Conservation (phyloP, 192 early-diverging fungal genomes). For the Coemansia sp. region DNA sequence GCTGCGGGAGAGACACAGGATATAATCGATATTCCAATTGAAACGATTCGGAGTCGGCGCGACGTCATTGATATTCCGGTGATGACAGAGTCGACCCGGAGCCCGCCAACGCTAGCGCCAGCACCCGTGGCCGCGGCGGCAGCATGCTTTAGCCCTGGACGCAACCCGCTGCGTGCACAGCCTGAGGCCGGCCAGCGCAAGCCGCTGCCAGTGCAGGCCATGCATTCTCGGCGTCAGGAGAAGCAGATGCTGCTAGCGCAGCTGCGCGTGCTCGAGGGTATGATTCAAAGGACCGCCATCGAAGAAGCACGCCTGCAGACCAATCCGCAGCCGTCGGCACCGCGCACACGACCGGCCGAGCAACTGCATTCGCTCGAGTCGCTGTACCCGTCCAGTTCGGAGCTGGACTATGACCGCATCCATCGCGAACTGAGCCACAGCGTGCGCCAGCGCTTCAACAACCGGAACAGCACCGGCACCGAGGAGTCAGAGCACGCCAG, state of each 20-base stretch:
- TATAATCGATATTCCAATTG: no score
- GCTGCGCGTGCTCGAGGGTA: constrained; percentile 38
- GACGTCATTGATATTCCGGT: constrained; percentile 1
- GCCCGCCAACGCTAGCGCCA: not conserved
- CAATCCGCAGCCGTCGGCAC: constrained; percentile 27
- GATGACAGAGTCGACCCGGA: not conserved
- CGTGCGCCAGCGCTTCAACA: constrained; percentile 4
- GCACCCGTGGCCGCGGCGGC: no score
- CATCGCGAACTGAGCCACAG: constrained; percentile 20
- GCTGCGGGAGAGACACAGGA: no score
- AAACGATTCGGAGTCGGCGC: not conserved
- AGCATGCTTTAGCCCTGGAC: constrained; percentile 23
- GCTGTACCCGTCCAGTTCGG: constrained; percentile 36
- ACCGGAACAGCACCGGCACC: not conserved
- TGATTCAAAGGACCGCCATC: constrained; percentile 39
- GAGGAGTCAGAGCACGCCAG: not conserved
- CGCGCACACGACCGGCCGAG: constrained; percentile 13
- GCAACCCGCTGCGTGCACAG: constrained; percentile 8
- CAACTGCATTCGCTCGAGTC: constrained; percentile 40
- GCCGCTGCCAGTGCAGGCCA: constrained; percentile 3
- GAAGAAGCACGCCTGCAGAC: constrained; percentile 39
- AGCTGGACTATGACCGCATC: constrained; percentile 34
- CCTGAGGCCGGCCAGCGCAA: constrained; percentile 12
- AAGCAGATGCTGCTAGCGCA: constrained; percentile 28
- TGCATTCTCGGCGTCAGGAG: constrained; percentile 8